Base-by-base conservation (phyloP, 768 basidiomycete species). In the Lactarius psammicola region DNA sequence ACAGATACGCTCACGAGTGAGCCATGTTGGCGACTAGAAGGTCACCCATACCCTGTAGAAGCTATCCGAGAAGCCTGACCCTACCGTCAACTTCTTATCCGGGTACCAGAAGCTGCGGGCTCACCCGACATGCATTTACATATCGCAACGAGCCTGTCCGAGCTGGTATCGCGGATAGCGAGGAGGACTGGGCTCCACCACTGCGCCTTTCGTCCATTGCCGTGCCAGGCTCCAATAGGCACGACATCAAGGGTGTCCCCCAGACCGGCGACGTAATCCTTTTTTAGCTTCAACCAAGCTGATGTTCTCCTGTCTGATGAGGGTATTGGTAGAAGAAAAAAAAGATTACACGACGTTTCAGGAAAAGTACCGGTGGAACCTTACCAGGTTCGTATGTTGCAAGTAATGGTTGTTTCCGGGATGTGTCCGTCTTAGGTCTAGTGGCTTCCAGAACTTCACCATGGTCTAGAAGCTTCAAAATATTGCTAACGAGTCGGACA, bases 171-270 rank as follows among this genome's bases (percentile, higher is more conserved):
- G 82, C 89, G 88, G 46, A 89, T 76, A 17, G 87, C 93, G 54
- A 95, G 80, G 6, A 97, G 79, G 70, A 96, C 85, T 1, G 94
- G 94, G 69, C 88, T 91, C 91, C 92, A 97, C 95, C 94, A 96
- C 56, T 85, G 82, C 18, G 87, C 88, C 77, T 96, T 97, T 40
- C 94, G 79, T 36, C 95, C 95, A 73, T 87, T 90, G 56, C 94
- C 94, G 77, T 94, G 86, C 91, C 92, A 95, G 53, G 92, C 94
- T 56, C 86, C 89, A 60, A 90, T 78, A 33, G 89, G 89, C 34
- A 89, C 82, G 62, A 89, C 76, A 72, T 90, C 90, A 33, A 86
- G 82, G 69, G 85, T 84, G 73, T 94, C 90, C n/a, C 88, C 88
- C 42, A 92, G 75, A 3, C 87, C 88, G 31, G 82, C 82, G 26